phyloP scores from a whole-genome alignment of 1,284 basidiomycete species.

The Boletus semigastroideus region DNA sequence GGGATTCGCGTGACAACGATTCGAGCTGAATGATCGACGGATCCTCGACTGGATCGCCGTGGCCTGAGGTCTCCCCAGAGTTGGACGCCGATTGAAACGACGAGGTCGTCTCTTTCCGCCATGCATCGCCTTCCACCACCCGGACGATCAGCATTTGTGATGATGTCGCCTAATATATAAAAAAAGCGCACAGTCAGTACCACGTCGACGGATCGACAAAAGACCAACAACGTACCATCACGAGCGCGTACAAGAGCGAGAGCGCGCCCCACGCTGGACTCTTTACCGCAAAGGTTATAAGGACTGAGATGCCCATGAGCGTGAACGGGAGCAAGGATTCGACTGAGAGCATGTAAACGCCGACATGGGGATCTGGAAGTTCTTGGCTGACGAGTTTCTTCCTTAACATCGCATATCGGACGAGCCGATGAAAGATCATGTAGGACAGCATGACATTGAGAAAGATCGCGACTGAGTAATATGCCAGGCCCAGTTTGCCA shows the following conservation, averaged over 20 bases:
- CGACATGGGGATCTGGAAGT: too few species aligned
- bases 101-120: background rate
- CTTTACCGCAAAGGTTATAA: too few species aligned
- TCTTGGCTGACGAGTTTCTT: too few species aligned
- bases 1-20: background rate
- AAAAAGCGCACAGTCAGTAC: too few species aligned
- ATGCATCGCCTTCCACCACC: background rate
- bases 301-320: too few species aligned
- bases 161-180: background rate
- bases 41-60: background rate
- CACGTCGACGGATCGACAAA: too few species aligned
- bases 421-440: slow-evolving; percentile 11
- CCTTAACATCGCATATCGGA: background rate
- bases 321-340: too few species aligned
- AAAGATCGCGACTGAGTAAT: slow-evolving; percentile 3
- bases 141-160: slow-evolving; percentile 1
- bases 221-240: too few species aligned
- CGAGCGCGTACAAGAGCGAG: too few species aligned
- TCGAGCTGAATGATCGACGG: background rate
- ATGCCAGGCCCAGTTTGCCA: slow-evolving; percentile 1
- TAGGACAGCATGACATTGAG: slow-evolving; percentile 4
- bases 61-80: background rate
- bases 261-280: too few species aligned
- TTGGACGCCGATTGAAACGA: background rate
- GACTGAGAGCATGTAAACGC: too few species aligned